Evolutionary conservation across 352 stramenopile species (phyloP), one percentile per base, ranked within the genome.

Genomic region (Globisporangium heterothallicum): DNA sequence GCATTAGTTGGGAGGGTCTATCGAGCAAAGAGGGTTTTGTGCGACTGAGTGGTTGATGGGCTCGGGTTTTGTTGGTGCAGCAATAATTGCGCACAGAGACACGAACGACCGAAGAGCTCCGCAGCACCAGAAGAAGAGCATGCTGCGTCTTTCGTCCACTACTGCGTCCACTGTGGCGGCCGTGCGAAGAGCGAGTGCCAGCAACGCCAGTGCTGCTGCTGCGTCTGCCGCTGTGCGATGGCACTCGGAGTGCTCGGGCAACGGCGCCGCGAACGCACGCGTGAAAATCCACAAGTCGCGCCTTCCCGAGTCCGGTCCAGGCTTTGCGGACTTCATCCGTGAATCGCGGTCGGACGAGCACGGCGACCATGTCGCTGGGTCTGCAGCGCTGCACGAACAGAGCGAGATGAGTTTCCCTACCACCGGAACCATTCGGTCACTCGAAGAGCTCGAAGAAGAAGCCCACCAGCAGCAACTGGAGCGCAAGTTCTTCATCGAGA

Each of bases 401-500:
- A 93, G 83, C 52, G 77, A 82, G 55, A 91, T 93, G 78, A 93
- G 82, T 58, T 82, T 91, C 42, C 79, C 81, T 0, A 58, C 74
- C 0, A 49, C 59, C 0, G 55, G 50, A 10, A 61, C 36, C n/a
- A 45, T 90, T 14, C 69, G 66, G 10, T 79, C 72, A 29, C 66
- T 90, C 10, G 66, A 91, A 25, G 73, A 89, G 22, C 59, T 78
- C 38, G 72, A 84, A 27, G 54, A 71, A 8, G 44, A 63, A n/a
- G 14, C 43, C 38, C 29, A 29, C 16, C 48, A 42, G 19, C 40
- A 34, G 19, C 26, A 25, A 3, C 29, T 26, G 43, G 38, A 45
- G 14, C 64, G 71, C 19, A 84, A 75, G 35, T 94, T 94, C 59
- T 89, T 77, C 64, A 91, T 94, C 40, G 84, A 94, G 59, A 99